phyloP scores from a whole-genome alignment of 805 yeast genomes.

The Starmerella lactis-condensi region DNA sequence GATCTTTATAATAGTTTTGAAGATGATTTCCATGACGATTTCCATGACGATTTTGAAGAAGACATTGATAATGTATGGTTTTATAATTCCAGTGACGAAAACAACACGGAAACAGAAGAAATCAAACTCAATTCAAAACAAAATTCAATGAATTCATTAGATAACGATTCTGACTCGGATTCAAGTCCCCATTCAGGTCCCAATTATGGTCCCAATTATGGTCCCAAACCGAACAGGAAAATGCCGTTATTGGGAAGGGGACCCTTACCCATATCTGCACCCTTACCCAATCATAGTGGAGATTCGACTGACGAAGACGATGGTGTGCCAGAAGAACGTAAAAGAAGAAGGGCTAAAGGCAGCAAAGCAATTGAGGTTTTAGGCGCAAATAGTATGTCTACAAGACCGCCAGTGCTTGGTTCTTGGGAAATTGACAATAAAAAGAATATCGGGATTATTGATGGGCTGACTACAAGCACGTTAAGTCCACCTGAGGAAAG shows the following conservation, averaged over 20 bases:
- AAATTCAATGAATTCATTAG: not conserved
- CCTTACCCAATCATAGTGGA: constrained; percentile 31
- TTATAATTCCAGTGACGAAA: constrained; percentile 30
- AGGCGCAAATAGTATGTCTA: constrained; percentile 67
- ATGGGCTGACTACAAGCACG: constrained; percentile 79
- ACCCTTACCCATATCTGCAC: not conserved
- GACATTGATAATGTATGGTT: constrained; percentile 53
- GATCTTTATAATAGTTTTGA: constrained; percentile 18
- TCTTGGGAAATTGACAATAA: constrained; percentile 64
- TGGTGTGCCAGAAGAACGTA: constrained; percentile 51
- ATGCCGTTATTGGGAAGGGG: not conserved
- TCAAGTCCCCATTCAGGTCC: not conserved
- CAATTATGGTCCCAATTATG: constrained; percentile 6
- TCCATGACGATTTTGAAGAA: constrained; percentile 2
- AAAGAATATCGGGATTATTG: constrained; percentile 71
- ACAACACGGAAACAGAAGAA: constrained; percentile 17
- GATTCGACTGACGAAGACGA: constrained; percentile 90
- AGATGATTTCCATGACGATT: constrained; percentile 9
- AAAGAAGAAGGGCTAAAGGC: constrained; percentile 34
- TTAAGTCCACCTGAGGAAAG: constrained; percentile 31
- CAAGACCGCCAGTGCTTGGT: constrained; percentile 81
- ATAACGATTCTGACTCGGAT: not conserved
- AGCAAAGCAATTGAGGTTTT: constrained; percentile 78
- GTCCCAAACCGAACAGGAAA: constrained; percentile 2
- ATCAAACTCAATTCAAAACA: constrained; percentile 13